Percentiles rank a stretch among this genome's conserved stretches.
Evolutionary conservation across 2,329 filamentous ascomycete genomes (phyloP).

Genomic region (Trichoderma citrinoviride): DNA sequence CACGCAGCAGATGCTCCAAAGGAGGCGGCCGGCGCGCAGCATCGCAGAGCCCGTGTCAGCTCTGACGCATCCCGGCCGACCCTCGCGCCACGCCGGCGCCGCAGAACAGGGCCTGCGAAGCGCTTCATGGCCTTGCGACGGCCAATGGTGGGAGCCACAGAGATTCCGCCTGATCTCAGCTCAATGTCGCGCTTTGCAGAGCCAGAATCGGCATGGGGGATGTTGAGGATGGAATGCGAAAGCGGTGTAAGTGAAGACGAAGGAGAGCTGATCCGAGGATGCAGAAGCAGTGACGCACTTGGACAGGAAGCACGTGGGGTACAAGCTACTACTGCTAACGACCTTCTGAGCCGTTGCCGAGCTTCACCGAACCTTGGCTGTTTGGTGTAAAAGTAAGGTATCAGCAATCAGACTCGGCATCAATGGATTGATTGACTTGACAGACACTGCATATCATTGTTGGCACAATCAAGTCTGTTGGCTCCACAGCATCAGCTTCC

Average conservation of each 20-base stretch:
- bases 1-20: slow-evolving; percentile 10
- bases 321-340: too few species aligned
- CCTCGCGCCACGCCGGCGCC: slow-evolving; percentile 29
- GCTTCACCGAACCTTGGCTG: neutral
- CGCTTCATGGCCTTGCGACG: slow-evolving; percentile 35
- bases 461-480: neutral
- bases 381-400: neutral
- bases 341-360: slow-evolving; percentile 6
- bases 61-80: slow-evolving; percentile 15
- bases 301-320: slow-evolving; percentile 5
- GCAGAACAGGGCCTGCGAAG: slow-evolving; percentile 32
- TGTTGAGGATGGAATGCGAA: neutral
- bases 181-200: slow-evolving; percentile 20
- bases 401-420: neutral
- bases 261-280: neutral
- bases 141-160: slow-evolving; percentile 20
- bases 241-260: neutral
- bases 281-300: slow-evolving; percentile 16
- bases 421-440: neutral
- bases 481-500: neutral
- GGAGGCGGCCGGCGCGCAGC: slow-evolving; percentile 12
- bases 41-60: slow-evolving; percentile 17
- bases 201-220: neutral
- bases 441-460: neutral
- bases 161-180: slow-evolving; percentile 2